Base-by-base conservation (phyloP, 169 alveolate species). In the Theileria luwenshuni region DNA sequence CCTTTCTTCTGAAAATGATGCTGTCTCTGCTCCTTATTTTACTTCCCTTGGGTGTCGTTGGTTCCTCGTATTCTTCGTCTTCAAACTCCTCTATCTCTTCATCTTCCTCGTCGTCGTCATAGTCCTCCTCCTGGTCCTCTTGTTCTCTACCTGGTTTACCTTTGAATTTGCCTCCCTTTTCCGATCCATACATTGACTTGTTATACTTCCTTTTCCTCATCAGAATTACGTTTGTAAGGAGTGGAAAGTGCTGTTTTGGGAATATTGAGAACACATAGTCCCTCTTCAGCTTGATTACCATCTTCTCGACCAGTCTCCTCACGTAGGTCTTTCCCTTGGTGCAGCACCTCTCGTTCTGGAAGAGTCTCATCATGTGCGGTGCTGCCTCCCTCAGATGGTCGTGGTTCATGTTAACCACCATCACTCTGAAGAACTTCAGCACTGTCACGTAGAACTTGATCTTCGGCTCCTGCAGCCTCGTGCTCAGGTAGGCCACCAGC, bases 171-270 rank as follows among this genome's bases (percentile, higher is more conserved):
- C 27, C 21, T 30, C 19, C 45, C 73, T 25, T 60, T 69, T n/a
- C n/a, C n/a, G 30, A 13, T 56, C 23, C 7, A 43, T n/a, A 15
- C 17, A 56, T 0, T 21, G 65, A 2, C 65, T 56, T 56, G 45
- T 56, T 56, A 43, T 27, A 56, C 33, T 38, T 79, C 35, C 70
- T 32, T 23, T 71, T 28, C 60, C 67, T 27, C 12, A 76, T 77
- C 28, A 75, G 41, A 45, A 79, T 42, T 2, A 79, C 48, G 61
- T 52, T 68, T 54, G 60, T 71, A 63, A 79, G 35, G 17, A 79
- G 73, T 12, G 87, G 83, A 25, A 79, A 64, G 61, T 79, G 87
- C 25, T 45, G 68, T 52, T 60, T 74, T 35, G 87, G 87, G 83
- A 79, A 79, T 0, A 79, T 62, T 33, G 69, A 45, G 21, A 69